Conservation (phyloP, 306 rosid species). For the Cicer chorassanicum region DNA sequence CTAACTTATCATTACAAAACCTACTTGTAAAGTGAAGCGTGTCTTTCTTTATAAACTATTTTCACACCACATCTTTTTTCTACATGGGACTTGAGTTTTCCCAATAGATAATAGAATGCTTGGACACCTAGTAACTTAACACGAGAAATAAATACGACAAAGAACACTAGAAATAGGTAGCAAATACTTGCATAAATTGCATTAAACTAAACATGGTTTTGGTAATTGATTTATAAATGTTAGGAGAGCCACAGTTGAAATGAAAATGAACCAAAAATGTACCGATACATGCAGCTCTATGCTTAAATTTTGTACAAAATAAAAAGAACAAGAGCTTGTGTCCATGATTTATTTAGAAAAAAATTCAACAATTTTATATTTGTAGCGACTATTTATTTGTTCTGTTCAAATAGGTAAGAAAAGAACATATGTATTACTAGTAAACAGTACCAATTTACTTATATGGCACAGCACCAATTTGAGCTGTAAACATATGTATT, state of each 20-base stretch:
- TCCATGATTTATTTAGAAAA: neutral
- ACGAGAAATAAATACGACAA: neutral
- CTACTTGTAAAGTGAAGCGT: too few relatives aligned
- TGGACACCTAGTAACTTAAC: slow-evolving; percentile 3
- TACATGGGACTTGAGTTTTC: too few relatives aligned
- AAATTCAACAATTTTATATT: slow-evolving; percentile 2
- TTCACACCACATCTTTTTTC: too few relatives aligned
- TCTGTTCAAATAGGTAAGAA: slow-evolving; percentile 15
- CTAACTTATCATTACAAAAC: too few relatives aligned
- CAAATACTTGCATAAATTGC: neutral
- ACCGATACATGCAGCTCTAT: neutral
- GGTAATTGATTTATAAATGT: neutral
- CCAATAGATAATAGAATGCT: neutral
- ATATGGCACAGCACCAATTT: neutral
- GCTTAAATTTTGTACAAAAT: slow-evolving; percentile 15
- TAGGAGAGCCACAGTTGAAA: slow-evolving; percentile 14
- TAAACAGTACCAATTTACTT: neutral
- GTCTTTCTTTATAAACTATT: too few relatives aligned
- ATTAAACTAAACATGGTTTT: neutral
- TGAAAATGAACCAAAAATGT: slow-evolving; percentile 24
- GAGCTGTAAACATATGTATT: neutral
- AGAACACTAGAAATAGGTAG: neutral
- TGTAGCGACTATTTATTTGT: slow-evolving; percentile 13
- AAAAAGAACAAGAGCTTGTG: slow-evolving; percentile 26
- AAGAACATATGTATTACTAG: too few relatives aligned